Conservation (phyloP, 352 stramenopile species). For the Blastocystis sp. region DNA sequence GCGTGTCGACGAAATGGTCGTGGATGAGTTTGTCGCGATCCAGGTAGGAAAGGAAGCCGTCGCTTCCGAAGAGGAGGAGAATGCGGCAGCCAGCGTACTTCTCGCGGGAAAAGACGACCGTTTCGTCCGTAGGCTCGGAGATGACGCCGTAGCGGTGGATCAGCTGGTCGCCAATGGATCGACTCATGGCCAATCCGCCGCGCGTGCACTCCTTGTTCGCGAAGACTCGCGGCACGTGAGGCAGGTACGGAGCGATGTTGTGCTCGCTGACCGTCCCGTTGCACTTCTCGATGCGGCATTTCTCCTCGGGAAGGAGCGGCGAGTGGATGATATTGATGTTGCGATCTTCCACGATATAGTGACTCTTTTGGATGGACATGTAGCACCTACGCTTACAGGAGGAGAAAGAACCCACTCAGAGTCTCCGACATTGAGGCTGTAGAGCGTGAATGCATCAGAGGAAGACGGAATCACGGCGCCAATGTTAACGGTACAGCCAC, state of each 20-base stretch:
- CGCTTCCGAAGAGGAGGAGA: constrained; percentile 34
- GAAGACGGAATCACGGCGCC: not conserved
- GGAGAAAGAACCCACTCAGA: not conserved
- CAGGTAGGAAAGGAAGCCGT: constrained; percentile 32
- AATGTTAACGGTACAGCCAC: constrained; percentile 46
- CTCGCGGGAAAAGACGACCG: not conserved
- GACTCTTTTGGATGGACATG: not conserved
- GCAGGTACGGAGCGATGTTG: constrained; percentile 18
- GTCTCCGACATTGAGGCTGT: constrained; percentile 21
- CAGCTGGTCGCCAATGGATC: constrained; percentile 37
- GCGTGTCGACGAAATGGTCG: not conserved
- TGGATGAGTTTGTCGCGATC: not conserved
- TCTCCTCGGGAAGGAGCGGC: not conserved
- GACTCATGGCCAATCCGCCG: constrained; percentile 47
- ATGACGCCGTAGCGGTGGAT: constrained; percentile 33
- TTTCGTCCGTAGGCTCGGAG: not conserved
- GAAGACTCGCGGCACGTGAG: constrained; percentile 9
- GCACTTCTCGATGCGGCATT: not conserved
- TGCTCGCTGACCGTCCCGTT: not conserved
- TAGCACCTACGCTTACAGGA: not conserved
- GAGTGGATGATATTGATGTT: constrained; percentile 11
- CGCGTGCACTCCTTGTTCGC: constrained; percentile 39
- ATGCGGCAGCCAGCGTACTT: not conserved
- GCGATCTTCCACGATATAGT: not conserved
- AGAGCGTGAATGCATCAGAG: not conserved